phyloP scores from a whole-genome alignment of 2,329 filamentous ascomycete species.

The Calonectria hongkongensis region DNA sequence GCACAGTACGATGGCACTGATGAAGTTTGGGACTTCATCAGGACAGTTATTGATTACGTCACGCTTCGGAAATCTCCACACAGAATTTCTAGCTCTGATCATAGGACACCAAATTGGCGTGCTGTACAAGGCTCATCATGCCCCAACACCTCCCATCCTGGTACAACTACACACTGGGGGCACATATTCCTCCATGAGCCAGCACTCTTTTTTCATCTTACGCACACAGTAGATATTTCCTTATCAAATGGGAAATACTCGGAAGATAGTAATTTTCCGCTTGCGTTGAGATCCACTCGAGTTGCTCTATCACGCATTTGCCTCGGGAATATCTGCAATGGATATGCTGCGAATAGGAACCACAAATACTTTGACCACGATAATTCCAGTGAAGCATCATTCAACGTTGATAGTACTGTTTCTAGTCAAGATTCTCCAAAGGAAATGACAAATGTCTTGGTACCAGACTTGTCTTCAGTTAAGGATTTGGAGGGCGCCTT shows the following conservation, averaged over 20 bases:
- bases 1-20: slow-evolving; percentile 39
- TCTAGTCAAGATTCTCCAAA: too few species aligned
- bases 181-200: slow-evolving; percentile 37
- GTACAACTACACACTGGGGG: slow-evolving; percentile 34
- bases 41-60: slow-evolving; percentile 26
- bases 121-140: too few species aligned
- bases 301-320: neutral
- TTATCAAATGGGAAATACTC: slow-evolving; percentile 35
- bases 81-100: neutral
- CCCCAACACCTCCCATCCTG: too few species aligned
- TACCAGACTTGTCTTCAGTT: too few species aligned
- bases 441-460: too few species aligned
- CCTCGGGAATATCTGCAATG: neutral
- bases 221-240: slow-evolving; percentile 34
- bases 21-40: slow-evolving; percentile 38
- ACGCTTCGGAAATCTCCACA: neutral
- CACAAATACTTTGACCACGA: too few species aligned
- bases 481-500: too few species aligned
- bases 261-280: slow-evolving; percentile 16
- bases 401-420: too few species aligned
- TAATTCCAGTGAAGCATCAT: too few species aligned
- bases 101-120: too few species aligned
- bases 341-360: too few species aligned
- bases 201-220: slow-evolving; percentile 36
- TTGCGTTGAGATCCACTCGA: neutral